phyloP scores from a whole-genome alignment of 148 eudicot genomes.

The Dianthus caryophyllus region DNA sequence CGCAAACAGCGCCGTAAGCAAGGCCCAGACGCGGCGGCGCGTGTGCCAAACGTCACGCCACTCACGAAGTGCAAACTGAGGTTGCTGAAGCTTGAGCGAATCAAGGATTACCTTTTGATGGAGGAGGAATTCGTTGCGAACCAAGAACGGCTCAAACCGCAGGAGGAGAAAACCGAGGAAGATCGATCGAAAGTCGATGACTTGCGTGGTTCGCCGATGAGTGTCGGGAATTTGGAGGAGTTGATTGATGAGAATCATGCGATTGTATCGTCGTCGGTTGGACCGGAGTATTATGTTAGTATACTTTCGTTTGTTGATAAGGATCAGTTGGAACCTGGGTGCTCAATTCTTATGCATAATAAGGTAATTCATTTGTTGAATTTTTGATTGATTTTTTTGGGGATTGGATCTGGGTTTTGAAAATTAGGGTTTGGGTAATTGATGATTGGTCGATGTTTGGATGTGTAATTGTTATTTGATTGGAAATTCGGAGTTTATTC shows the following conservation, averaged over 20 bases:
- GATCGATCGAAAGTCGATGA: constrained; percentile 89
- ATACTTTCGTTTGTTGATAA: constrained; percentile 83
- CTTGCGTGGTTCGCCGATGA: constrained; percentile 90
- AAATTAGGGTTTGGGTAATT: constrained; percentile 23
- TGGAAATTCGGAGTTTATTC: no score
- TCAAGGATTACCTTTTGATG: constrained; percentile 84
- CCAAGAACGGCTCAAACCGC: constrained; percentile 85
- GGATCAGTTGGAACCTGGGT: constrained; percentile 96
- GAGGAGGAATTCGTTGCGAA: constrained; percentile 95
- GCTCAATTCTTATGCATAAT: constrained; percentile 91
- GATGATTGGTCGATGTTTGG: no score
- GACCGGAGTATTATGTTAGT: constrained; percentile 94
- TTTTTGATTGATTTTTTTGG: neutral
- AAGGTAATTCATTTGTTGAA: constrained; percentile 39
- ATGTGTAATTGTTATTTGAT: no score
- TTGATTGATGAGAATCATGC: constrained; percentile 98
- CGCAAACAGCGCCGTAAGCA: constrained; percentile 84
- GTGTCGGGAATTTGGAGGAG: constrained; percentile 91
- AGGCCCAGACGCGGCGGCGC: constrained; percentile 74
- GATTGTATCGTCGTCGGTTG: constrained; percentile 82
- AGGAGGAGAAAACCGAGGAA: constrained; percentile 95
- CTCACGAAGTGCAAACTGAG: constrained; percentile 77
- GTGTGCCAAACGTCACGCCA: constrained; percentile 77
- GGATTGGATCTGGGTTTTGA: constrained; percentile 2
- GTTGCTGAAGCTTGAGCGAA: constrained; percentile 67